Base-by-base conservation (phyloP, 1,284 basidiomycete genomes). In the Melampsora abietis-canadensis region DNA sequence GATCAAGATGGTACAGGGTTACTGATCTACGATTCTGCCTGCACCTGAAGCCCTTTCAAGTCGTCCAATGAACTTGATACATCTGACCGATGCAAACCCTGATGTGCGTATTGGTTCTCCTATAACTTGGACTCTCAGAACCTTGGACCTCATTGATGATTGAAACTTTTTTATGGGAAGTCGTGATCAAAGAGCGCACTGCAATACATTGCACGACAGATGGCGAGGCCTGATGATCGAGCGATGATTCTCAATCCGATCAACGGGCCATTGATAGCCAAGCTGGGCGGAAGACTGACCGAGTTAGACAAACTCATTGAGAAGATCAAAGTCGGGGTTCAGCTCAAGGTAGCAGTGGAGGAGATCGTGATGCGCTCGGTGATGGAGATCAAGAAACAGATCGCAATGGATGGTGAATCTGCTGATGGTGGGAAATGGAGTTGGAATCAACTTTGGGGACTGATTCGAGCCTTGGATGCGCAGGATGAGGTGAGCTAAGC, bases 341-440 rank as follows among this genome's bases (percentile, higher is more conserved):
- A 61, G n/a, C n/a, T 69, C 17, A 40, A 69, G 48, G 27, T 30
- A 27, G 59, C 66, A 30, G 48, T 31, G 30, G 37, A 48, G 17
- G 73, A 81, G 57, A 80, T 79, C 78, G 88, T 96, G 78, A 83
- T 84, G 47, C 87, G 89, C 51, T 90, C 88, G 44, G 88, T 93
- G 8, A 86, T 88, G 59, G 94, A 96, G 82, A 84, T 97, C 64
- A 86, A 91, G 64, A 97, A 97, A 85, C 90, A 87, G 69, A 92
- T 92, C 0, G 98, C 97, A 80, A 95, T 93, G 0, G 94, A 97
- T 79, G 94, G 95, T 80, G 82, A 85, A 2, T 90, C 92, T 68
- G 94, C 96, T 80, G 89, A 90, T 3, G 92, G 92, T 82, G 85
- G 82, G 65, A 83, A 88, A 0, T 98, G 95, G 95, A 87, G 88